Conservation (phyloP, 495 filamentous ascomycete species). For the Penicillium diatomitis region DNA sequence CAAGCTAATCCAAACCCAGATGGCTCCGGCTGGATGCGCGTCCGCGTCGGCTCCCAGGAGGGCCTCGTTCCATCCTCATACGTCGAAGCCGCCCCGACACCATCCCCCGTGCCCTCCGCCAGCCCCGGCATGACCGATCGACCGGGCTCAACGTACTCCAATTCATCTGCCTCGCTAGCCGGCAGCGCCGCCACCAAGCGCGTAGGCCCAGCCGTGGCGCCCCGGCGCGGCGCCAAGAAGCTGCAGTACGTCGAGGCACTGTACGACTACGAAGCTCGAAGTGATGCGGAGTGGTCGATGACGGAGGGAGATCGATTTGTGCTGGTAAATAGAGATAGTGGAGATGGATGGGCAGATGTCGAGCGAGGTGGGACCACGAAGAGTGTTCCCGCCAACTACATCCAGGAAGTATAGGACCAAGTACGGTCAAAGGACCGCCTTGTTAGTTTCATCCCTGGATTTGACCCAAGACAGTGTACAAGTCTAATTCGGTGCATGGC, state of each 20-base stretch:
- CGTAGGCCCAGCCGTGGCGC: slow-evolving; percentile 88
- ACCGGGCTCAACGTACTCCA: slow-evolving; percentile 64
- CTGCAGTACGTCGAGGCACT: slow-evolving; percentile 88
- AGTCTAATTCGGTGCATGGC: too few relatives aligned
- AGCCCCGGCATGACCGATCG: slow-evolving; percentile 36
- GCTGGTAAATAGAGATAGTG: slow-evolving; percentile 69
- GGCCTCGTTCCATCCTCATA: slow-evolving; percentile 86
- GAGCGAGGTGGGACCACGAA: slow-evolving; percentile 83
- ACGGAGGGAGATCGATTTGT: slow-evolving; percentile 85
- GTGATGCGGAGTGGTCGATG: slow-evolving; percentile 84
- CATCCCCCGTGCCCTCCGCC: slow-evolving; percentile 30
- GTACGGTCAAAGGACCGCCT: too few relatives aligned
- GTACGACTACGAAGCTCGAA: slow-evolving; percentile 84
- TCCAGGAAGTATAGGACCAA: slow-evolving; percentile 54
- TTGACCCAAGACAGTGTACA: background rate
- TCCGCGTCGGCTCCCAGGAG: slow-evolving; percentile 56
- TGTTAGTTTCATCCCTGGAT: too few relatives aligned
- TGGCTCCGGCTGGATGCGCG: slow-evolving; percentile 83
- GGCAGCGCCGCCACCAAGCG: slow-evolving; percentile 57
- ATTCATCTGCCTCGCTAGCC: slow-evolving; percentile 63
- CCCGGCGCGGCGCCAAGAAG: slow-evolving; percentile 86
- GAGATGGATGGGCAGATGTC: slow-evolving; percentile 95
- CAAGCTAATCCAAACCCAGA: slow-evolving; percentile 39
- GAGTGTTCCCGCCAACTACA: slow-evolving; percentile 90
- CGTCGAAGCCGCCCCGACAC: slow-evolving; percentile 47